These are phyloP conservation scores for Eucalyptus melliodora DNA, from an alignment of 345 rosid genomes.

Conservation along the genomic window DNA sequence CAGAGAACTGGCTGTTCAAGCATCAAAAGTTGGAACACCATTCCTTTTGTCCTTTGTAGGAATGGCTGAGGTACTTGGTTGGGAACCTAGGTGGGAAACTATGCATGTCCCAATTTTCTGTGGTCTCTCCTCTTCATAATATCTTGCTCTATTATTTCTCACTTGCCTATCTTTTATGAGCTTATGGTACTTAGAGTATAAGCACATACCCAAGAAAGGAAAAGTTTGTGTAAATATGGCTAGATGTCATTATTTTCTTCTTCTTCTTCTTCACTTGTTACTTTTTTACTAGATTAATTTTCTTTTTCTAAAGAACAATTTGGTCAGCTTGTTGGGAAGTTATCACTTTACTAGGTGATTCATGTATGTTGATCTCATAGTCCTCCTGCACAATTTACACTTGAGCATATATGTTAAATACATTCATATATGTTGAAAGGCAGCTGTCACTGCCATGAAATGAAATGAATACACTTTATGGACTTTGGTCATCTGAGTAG, in stretches of 20 bases:
- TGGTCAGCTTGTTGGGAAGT: not conserved
- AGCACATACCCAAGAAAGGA: not conserved
- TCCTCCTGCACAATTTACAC: not conserved
- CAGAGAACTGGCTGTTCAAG: constrained; percentile 89
- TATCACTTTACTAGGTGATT: not conserved
- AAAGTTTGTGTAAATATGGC: not conserved
- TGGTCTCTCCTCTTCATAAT: not conserved
- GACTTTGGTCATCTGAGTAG: not conserved
- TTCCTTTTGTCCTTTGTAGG: constrained; percentile 79
- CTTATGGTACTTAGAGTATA: not conserved
- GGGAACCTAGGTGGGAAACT: constrained; percentile 73
- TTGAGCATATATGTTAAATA: not conserved
- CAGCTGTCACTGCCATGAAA: not conserved
- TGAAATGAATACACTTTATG: not conserved
- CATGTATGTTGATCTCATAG: not conserved
- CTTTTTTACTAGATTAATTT: not conserved
- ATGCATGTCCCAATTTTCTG: not conserved
- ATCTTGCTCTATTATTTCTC: not conserved
- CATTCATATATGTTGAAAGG: not conserved
- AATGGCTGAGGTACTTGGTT: constrained; percentile 88
- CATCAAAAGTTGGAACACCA: constrained; percentile 79
- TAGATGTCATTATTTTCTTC: not conserved
- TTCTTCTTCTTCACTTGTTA: not conserved
- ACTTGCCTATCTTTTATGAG: not conserved
- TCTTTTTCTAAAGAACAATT: not conserved